Evolutionary conservation across 495 filamentous ascomycete species (phyloP).

Genomic region (Parachaetomium inaequale): DNA sequence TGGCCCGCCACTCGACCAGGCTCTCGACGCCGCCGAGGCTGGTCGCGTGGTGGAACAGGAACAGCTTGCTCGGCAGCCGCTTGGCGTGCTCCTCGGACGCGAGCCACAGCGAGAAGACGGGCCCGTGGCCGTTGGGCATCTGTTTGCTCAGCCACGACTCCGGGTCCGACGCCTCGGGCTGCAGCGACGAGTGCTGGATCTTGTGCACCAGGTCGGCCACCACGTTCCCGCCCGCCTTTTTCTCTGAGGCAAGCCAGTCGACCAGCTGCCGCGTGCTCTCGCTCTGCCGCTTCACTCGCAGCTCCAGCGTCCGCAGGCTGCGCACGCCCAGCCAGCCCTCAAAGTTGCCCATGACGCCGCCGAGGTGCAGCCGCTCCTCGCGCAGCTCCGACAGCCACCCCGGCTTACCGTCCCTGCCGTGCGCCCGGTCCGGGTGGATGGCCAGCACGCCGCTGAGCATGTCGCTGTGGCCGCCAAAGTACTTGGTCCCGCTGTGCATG

Average conservation of each 20-base stretch:
- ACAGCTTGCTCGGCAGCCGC: slow-evolving; percentile 68
- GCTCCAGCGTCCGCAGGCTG: slow-evolving; percentile 78
- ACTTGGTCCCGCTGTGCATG: slow-evolving; percentile 93
- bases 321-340: slow-evolving; percentile 90
- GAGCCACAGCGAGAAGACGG: slow-evolving; percentile 77
- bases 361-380: slow-evolving; percentile 67
- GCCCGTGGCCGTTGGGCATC: slow-evolving; percentile 89
- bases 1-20: slow-evolving; percentile 82
- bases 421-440: slow-evolving; percentile 42
- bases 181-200: slow-evolving; percentile 74
- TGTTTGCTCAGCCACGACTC: slow-evolving; percentile 73
- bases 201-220: slow-evolving; percentile 53
- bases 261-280: slow-evolving; percentile 65
- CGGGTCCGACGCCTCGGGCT: slow-evolving; percentile 55
- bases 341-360: slow-evolving; percentile 81
- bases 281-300: slow-evolving; percentile 74
- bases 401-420: slow-evolving; percentile 32
- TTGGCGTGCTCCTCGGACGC: slow-evolving; percentile 57
- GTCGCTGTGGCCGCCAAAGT: slow-evolving; percentile 91
- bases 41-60: slow-evolving; percentile 90
- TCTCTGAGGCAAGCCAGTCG: slow-evolving; percentile 58
- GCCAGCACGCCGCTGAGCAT: slow-evolving; percentile 81
- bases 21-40: slow-evolving; percentile 92
- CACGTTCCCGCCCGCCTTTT: slow-evolving; percentile 31
- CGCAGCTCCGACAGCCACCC: slow-evolving; percentile 54